Conservation (phyloP, 371 early-diverging fungal species). For the Polyrhizophydium stewartii region DNA sequence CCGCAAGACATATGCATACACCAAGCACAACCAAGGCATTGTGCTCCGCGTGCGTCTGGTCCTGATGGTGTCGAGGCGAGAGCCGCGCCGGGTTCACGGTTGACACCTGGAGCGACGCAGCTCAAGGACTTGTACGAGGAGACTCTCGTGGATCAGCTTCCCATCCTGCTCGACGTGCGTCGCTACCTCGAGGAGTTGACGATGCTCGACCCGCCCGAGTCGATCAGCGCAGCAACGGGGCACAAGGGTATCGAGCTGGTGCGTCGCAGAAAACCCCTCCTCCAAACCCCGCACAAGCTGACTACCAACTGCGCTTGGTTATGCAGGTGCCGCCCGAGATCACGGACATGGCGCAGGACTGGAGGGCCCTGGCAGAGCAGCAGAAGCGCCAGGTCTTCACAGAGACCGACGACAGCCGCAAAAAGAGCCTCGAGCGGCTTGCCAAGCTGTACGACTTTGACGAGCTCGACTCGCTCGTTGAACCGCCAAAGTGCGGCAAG, state of each 20-base stretch:
- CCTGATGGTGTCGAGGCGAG: not conserved
- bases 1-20: conserved; percentile 31
- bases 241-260: no score
- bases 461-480: conserved; percentile 28
- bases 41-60: conserved; percentile 25
- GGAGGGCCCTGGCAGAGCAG: conserved; percentile 4
- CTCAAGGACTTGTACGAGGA: conserved; percentile 25
- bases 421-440: conserved; percentile 17
- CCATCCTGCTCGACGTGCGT: conserved; percentile 29
- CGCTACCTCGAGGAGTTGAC: conserved; percentile 39
- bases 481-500: conserved; percentile 40
- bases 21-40: conserved; percentile 20
- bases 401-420: not conserved
- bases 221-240: not conserved
- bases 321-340: no score
- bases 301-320: no score
- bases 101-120: no score
- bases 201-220: conserved; percentile 19
- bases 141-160: conserved; percentile 39
- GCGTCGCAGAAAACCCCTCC: no score
- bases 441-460: conserved; percentile 40
- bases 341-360: not conserved
- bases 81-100: not conserved
- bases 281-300: no score
- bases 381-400: not conserved